These are phyloP conservation scores for Dioscorea zingiberensis DNA, from an alignment of 106 monocot genomes.

Conservation along the genomic window DNA sequence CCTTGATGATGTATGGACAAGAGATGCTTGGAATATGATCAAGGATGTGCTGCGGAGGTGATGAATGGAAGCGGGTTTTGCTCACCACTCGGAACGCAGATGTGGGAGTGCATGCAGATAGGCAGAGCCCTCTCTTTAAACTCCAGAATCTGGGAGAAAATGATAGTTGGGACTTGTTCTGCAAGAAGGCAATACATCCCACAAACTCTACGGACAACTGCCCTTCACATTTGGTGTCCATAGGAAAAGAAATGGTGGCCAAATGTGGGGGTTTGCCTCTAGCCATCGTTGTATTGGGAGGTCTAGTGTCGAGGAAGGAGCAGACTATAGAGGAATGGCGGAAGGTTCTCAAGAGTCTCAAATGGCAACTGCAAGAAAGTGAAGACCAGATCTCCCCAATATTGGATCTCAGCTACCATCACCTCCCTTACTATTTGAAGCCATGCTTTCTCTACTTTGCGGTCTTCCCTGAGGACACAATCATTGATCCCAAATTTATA, in stretches of 20 bases:
- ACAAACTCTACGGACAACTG: not conserved
- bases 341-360: not conserved
- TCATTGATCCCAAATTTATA: not conserved
- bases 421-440: slow-evolving; percentile 11
- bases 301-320: not conserved
- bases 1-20: slow-evolving; percentile 3
- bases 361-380: not conserved
- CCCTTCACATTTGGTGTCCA: not conserved
- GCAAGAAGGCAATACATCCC: not conserved
- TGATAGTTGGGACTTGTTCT: slow-evolving; percentile 11
- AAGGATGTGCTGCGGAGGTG: not conserved
- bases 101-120: not conserved
- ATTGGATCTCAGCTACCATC: slow-evolving; percentile 13
- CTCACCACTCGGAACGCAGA: slow-evolving; percentile 1
- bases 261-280: slow-evolving; percentile 2
- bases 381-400: not conserved
- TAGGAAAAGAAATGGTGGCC: slow-evolving; percentile 3
- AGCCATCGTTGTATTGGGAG: slow-evolving; percentile 11
- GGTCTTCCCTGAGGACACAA: slow-evolving; percentile 6
- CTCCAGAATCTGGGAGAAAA: not conserved
- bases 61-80: not conserved
- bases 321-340: not conserved
- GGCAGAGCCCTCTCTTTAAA: not conserved
- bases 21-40: not conserved
- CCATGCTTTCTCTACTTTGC: slow-evolving; percentile 12